Percentiles rank a stretch among this genome's conserved stretches.
phyloP scores from a whole-genome alignment of 192 early-diverging fungal species.

The Rhizophlyctis rosea region DNA sequence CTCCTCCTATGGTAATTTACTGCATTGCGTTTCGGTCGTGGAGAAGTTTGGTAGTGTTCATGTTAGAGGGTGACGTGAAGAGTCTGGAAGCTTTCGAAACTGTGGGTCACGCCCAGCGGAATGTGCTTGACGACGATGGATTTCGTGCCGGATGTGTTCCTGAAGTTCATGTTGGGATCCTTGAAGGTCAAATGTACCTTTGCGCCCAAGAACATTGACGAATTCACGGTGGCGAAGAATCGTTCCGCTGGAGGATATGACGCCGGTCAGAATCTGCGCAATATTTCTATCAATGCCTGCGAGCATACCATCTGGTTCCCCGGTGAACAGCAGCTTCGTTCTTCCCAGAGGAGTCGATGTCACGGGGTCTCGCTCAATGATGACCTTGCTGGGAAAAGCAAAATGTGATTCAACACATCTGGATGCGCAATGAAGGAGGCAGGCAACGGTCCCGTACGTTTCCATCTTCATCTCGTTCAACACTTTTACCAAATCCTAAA shows the following conservation, averaged over 20 bases:
- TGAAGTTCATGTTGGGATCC: slow-evolving; percentile 52
- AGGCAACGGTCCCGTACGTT: slow-evolving; percentile 14
- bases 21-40: too few species aligned
- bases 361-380: slow-evolving; percentile 39
- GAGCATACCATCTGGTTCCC: slow-evolving; percentile 39
- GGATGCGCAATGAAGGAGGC: too few species aligned
- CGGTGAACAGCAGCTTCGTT: slow-evolving; percentile 40
- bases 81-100: too few species aligned
- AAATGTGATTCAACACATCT: too few species aligned
- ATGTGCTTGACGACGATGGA: slow-evolving; percentile 47
- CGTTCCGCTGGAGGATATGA: slow-evolving; percentile 40
- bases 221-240: slow-evolving; percentile 52
- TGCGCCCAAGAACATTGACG: slow-evolving; percentile 45
- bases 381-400: slow-evolving; percentile 35
- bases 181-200: slow-evolving; percentile 49
- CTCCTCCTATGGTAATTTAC: too few species aligned
- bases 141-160: slow-evolving; percentile 49
- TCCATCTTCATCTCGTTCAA: slow-evolving; percentile 46
- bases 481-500: slow-evolving; percentile 44
- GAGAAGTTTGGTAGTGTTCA: too few species aligned
- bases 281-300: too few species aligned
- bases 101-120: slow-evolving; percentile 41
- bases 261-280: too few species aligned
- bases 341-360: slow-evolving; percentile 32
- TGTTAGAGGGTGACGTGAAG: too few species aligned